These are phyloP conservation scores for Ophiostoma ips DNA, from an alignment of 2,329 filamentous ascomycete species.

Conservation along the genomic window DNA sequence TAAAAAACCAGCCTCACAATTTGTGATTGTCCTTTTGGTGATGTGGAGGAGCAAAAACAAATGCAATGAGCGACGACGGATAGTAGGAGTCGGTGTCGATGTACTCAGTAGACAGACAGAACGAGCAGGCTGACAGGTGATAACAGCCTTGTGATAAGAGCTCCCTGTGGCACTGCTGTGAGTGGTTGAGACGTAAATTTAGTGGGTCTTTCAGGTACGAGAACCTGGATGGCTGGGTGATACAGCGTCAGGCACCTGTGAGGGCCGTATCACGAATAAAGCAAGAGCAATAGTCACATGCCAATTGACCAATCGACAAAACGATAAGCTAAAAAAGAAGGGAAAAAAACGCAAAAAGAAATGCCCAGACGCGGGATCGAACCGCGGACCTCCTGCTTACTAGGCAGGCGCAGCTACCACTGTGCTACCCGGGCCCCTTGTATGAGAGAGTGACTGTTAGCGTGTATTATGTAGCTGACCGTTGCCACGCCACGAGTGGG, in stretches of 20 bases:
- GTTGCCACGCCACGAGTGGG: no score
- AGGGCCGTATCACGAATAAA: no score
- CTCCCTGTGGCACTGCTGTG: neutral
- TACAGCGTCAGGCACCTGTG: no score
- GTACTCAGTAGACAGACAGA: neutral
- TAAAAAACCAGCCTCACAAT: neutral
- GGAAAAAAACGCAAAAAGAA: neutral
- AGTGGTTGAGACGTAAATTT: neutral
- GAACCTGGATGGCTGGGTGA: constrained; percentile 1
- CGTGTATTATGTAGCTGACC: neutral
- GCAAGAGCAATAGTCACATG: no score
- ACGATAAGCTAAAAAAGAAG: neutral
- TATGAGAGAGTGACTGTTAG: neutral
- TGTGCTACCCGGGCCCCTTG: neutral
- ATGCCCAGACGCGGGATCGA: constrained; percentile 2
- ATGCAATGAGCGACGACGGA: no score
- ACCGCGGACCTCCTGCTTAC: constrained; percentile 2
- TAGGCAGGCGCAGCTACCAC: constrained; percentile 2
- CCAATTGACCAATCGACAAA: no score
- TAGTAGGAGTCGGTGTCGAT: no score
- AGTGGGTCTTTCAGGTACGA: neutral
- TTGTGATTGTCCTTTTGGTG: no score
- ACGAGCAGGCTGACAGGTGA: neutral
- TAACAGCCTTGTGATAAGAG: constrained; percentile 7
- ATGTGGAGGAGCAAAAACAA: no score